Evolutionary conservation across 148 eudicot genomes (phyloP), one percentile per base, ranked within the genome.

Genomic region (Cornus kousa): DNA sequence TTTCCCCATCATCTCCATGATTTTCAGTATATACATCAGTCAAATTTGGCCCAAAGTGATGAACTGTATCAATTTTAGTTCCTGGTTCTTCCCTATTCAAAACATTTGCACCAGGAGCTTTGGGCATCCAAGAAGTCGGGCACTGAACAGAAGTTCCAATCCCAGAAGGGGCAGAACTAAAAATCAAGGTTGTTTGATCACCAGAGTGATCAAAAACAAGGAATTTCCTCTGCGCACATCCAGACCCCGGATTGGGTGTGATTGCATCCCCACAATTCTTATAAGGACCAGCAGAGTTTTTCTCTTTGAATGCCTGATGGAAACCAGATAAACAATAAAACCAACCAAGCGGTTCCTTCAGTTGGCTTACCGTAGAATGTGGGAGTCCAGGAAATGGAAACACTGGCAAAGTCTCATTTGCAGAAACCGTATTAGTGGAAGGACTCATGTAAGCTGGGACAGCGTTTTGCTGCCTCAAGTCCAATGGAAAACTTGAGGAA

Each of bases 151-250:
- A 80, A 57, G 88, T 69, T 28, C 83, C 84, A 60, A 86, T 79
- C 74, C 87, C 90, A 24, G 48, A 43, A 43, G 48, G 48, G 48
- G 8, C 48, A 43, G 90, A 85, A 78, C 89, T 88, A 55, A 85
- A 86, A 24, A 96, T 83, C 79, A 93, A 66, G 23, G 98, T 96
- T 10, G 98, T 96, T 77, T 92, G 86, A 80, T 89, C 87, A 69
- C 93, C 94, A 9, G 95, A 90, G 72, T 90, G 97, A 87, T 96
- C 99, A 82, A 96, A 96, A 53, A 96, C 95, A 69, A 96, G 90
- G 81, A 92, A 96, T 75, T 84, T 90, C 86, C 93, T 96, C 39
- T 79, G 88, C 67, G 86, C 77, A 50, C 46, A 76, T 31, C 74
- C 81, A 46, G 71, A 23, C 28, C 75, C 84, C 13, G 67, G n/a